phyloP scores from a whole-genome alignment of 306 rosid species.

The Cucurbita argyrosperma region DNA sequence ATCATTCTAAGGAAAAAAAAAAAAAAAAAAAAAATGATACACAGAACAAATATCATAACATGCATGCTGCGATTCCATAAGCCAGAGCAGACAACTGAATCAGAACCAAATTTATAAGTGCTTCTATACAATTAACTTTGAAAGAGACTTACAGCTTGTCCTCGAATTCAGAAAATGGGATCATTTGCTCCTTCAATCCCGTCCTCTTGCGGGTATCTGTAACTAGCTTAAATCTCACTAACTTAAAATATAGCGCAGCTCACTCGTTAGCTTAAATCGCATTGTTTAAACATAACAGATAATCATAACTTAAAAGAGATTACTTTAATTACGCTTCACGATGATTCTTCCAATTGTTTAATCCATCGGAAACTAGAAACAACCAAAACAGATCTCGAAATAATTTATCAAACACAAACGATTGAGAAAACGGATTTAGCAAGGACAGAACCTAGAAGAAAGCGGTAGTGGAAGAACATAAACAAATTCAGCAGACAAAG shows the following conservation, averaged over 20 bases:
- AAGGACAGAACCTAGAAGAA: not conserved
- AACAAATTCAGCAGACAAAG: not conserved
- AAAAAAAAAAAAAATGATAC: not conserved
- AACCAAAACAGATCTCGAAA: not conserved
- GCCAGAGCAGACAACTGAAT: not conserved
- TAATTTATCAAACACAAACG: not conserved
- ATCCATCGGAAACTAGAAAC: not conserved
- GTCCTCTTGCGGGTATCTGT: slow-evolving; percentile 76
- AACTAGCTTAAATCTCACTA: slow-evolving; percentile 14
- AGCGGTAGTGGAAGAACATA: not conserved
- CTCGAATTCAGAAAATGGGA: slow-evolving; percentile 23
- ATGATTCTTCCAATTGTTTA: not conserved
- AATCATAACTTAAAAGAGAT: not conserved
- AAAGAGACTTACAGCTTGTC: slow-evolving; percentile 16
- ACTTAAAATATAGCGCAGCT: not conserved
- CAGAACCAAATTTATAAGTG: not conserved
- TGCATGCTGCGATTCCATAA: not conserved
- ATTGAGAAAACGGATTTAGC: not conserved
- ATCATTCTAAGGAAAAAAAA: not conserved
- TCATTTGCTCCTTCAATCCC: slow-evolving; percentile 51
- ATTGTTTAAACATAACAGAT: not conserved
- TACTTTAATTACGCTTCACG: not conserved
- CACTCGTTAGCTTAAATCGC: not conserved
- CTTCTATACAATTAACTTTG: not conserved
- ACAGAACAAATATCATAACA: not conserved